Base-by-base conservation (phyloP, 176 grass and related monocot genomes). In the Oryza meyeriana region DNA sequence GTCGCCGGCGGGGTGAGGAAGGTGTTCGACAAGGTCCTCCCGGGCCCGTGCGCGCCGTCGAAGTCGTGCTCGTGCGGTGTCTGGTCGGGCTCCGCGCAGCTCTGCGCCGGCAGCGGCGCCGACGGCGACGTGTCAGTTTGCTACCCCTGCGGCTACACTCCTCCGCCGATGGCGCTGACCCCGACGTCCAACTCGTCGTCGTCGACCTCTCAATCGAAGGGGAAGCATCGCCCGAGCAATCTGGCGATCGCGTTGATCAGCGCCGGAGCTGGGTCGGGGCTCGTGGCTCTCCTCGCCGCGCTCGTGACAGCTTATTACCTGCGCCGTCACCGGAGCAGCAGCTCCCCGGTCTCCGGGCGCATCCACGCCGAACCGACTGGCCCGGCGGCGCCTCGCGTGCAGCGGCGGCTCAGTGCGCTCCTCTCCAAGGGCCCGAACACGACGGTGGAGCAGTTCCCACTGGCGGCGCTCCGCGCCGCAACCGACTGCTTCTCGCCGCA, bases 401-500 rank as follows among this genome's bases (percentile, higher is more conserved):
- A 90, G 77, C 82, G 90, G 30, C 71, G 83, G 76, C 88, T 96
- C 13, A 84, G 55, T 25, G 68, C 80, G 65, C 72, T 96, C 52
- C 86, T 96, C 20, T 88, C 85, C 65, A 96, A 93, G 83, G 93
- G 83, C n/a, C 90, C 90, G 5, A 96, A 82, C 90, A 90, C 88
- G 75, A 96, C 90, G 61, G 88, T 96, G 22, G 93, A 96, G 77
- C 93, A 92, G 63, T 96, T 96, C 79, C 93, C 93, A 1, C 70
- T 96, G 69, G 39, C 6, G 26, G n/a, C 75, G 26, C 93, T 96
- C 81, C 83, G 79, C 14, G 66, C 45, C 44, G 93, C 57, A 71
- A 95, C 96, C 10, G 73, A 16, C 44, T 70, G 28, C 17, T 99
- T 95, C 87, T 81, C 87, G 0, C 82, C 87, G 20, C 36, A 71